These are phyloP conservation scores for Irpex lacteus DNA, from an alignment of 1,284 basidiomycete species.

Conservation along the genomic window DNA sequence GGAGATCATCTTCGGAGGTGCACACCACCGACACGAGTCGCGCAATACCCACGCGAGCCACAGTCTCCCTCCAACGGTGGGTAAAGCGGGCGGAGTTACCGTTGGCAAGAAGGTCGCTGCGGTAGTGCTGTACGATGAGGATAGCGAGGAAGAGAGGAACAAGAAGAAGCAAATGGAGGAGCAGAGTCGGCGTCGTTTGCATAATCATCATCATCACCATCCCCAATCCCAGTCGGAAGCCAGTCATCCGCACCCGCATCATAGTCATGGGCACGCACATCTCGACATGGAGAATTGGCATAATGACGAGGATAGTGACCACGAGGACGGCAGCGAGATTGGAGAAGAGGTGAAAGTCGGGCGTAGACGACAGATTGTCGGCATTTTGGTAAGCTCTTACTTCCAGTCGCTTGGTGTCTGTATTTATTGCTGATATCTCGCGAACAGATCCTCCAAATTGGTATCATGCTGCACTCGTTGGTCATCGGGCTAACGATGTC, in stretches of 20 bases:
- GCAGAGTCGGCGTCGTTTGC: slow-evolving; percentile 13
- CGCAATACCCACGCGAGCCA: slow-evolving; percentile 34
- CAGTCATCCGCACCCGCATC: slow-evolving; percentile 18
- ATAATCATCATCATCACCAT: slow-evolving; percentile 17
- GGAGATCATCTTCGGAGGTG: slow-evolving; percentile 26
- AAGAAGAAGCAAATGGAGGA: background rate
- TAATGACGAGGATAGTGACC: background rate
- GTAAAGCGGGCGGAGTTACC: slow-evolving; percentile 5
- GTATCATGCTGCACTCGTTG: slow-evolving; percentile 82
- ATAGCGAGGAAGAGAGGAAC: slow-evolving; percentile 1
- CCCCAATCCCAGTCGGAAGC: slow-evolving; percentile 16
- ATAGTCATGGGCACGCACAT: slow-evolving; percentile 24
- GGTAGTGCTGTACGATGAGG: slow-evolving; percentile 16
- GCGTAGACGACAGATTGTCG: slow-evolving; percentile 56
- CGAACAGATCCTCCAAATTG: slow-evolving; percentile 67
- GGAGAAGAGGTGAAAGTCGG: slow-evolving; percentile 39
- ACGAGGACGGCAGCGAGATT: slow-evolving; percentile 22
- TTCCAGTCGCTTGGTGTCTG: background rate
- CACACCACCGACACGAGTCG: slow-evolving; percentile 45
- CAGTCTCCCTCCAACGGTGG: slow-evolving; percentile 23
- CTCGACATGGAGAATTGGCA: slow-evolving; percentile 26
- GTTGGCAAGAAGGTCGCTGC: slow-evolving; percentile 16
- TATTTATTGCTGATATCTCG: background rate
- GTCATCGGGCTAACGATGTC: slow-evolving; percentile 73
- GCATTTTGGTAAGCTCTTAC: slow-evolving; percentile 50